Evolutionary conservation across 208 protist species (phyloP), one percentile per base, ranked within the genome.

Genomic region (Trypanosoma avium): DNA sequence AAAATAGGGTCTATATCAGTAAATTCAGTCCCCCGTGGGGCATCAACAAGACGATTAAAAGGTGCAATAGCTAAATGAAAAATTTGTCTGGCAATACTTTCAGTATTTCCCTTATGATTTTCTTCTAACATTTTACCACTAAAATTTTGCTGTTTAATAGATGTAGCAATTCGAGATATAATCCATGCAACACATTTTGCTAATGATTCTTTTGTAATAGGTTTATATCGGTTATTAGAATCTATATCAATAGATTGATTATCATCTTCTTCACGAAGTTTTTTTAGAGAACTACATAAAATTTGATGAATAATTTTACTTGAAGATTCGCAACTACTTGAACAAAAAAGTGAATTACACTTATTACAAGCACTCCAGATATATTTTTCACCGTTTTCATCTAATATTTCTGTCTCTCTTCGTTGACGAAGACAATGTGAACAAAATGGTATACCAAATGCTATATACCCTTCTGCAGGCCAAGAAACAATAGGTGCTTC

Each of bases 401-500:
- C 30, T 38, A 35, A 21, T 32, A 24, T 24, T 7, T 60, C 42
- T 38, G 12, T 32, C 15, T 42, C 36, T 15, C 45, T 22, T 43
- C 21, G 36, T 36, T 73, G 62, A n/a, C 77, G 69, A n/a, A 93
- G 79, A 55, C 86, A 93, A 50, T 86, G 73, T 33, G 77, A 82
- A 60, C 86, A 93, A 53, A 87, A 92, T 15, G 73, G 75, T 29
- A 77, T 33, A 21, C 33, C 35, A 43, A 83, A 61, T n/a, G 45
- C 19, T 21, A 88, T 32, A 19, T 81, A 70, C 10, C 64, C 49
- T 15, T 69, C 50, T 1, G 79, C 69, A 3, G 84, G 84, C 88
- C 88, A 94, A 26, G 80, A 88, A 4, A 89, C 76, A 17, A 94
- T 75, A 3, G 88, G 88, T 24, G 77, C 19, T 61, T 94, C 88